Percentiles rank a stretch among this genome's conserved stretches.
phyloP scores from a whole-genome alignment of 2,329 filamentous ascomycete genomes.

The Curvularia lunata region DNA sequence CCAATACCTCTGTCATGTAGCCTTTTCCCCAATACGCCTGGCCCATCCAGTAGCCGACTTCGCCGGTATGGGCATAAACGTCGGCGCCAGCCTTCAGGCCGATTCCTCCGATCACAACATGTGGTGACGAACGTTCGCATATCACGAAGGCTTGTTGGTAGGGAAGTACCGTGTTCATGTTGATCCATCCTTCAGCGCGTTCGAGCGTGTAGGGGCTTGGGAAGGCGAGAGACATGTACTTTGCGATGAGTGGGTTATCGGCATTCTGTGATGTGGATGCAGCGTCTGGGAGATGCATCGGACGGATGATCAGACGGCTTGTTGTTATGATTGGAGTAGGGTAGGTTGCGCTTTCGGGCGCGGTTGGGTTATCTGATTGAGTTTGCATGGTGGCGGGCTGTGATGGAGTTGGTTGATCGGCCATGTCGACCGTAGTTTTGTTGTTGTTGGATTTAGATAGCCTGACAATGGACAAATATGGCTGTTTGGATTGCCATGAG shows the following conservation, averaged over 20 bases:
- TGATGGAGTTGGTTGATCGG: slow-evolving; percentile 22
- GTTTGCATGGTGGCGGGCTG: slow-evolving; percentile 22
- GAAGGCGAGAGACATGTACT: slow-evolving; percentile 49
- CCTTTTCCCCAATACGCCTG: slow-evolving; percentile 47
- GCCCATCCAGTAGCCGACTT: slow-evolving; percentile 54
- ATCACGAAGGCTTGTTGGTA: slow-evolving; percentile 30
- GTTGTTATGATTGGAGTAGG: slow-evolving; percentile 42
- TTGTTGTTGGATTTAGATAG: not conserved
- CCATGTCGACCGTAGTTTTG: slow-evolving; percentile 19
- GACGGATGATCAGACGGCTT: slow-evolving; percentile 37
- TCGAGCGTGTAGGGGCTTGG: slow-evolving; percentile 49
- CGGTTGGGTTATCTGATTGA: slow-evolving; percentile 6
- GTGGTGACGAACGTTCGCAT: slow-evolving; percentile 18
- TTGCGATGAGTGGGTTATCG: slow-evolving; percentile 42
- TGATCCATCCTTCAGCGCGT: slow-evolving; percentile 46
- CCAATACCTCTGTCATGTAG: slow-evolving; percentile 42
- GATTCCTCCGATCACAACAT: slow-evolving; percentile 45
- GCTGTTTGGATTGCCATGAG: not conserved
- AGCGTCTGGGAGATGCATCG: slow-evolving; percentile 43
- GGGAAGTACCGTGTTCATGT: slow-evolving; percentile 24
- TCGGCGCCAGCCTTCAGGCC: slow-evolving; percentile 48
- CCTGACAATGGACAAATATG: not conserved
- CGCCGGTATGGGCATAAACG: slow-evolving; percentile 46
- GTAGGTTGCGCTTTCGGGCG: slow-evolving; percentile 14
- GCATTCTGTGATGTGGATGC: slow-evolving; percentile 30